Conservation (phyloP, 768 basidiomycete species). For the Lactarius sanguifluus region DNA sequence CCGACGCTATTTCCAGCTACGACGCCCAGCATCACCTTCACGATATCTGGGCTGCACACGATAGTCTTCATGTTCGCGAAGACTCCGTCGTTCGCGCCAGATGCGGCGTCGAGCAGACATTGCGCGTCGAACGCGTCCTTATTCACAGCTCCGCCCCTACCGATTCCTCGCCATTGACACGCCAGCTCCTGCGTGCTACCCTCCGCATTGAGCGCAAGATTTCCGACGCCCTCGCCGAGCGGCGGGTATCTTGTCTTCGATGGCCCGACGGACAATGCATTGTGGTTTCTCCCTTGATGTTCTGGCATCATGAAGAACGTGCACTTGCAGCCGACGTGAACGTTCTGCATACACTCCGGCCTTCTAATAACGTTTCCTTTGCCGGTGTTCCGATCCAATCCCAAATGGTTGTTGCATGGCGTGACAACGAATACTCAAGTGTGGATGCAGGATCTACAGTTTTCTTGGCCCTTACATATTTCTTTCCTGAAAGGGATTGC, state of each 20-base stretch:
- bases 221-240: slow-evolving; percentile 45
- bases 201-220: slow-evolving; percentile 62
- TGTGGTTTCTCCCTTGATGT: slow-evolving; percentile 68
- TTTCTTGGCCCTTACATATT: slow-evolving; percentile 77
- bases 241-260: slow-evolving; percentile 54
- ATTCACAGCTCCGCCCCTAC: slow-evolving; percentile 54
- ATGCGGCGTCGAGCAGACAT: slow-evolving; percentile 64
- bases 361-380: slow-evolving; percentile 53
- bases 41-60: slow-evolving; percentile 68
- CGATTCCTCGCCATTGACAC: slow-evolving; percentile 56
- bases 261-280: slow-evolving; percentile 57
- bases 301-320: slow-evolving; percentile 67
- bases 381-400: slow-evolving; percentile 65
- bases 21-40: slow-evolving; percentile 62
- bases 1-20: slow-evolving; percentile 51
- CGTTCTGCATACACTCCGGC: slow-evolving; percentile 58
- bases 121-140: slow-evolving; percentile 77
- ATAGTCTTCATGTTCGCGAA: slow-evolving; percentile 60
- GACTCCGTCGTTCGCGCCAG: slow-evolving; percentile 71
- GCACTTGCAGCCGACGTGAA: slow-evolving; percentile 53
- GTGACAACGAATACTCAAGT: slow-evolving; percentile 52
- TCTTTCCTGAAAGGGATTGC: slow-evolving; percentile 77
- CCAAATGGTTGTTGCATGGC: slow-evolving; percentile 75
- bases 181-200: slow-evolving; percentile 60
- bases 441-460: slow-evolving; percentile 59